Evolutionary conservation across 2,329 filamentous ascomycete genomes (phyloP), one percentile per base, ranked within the genome.

Genomic region (Furcasterigmium sp.): DNA sequence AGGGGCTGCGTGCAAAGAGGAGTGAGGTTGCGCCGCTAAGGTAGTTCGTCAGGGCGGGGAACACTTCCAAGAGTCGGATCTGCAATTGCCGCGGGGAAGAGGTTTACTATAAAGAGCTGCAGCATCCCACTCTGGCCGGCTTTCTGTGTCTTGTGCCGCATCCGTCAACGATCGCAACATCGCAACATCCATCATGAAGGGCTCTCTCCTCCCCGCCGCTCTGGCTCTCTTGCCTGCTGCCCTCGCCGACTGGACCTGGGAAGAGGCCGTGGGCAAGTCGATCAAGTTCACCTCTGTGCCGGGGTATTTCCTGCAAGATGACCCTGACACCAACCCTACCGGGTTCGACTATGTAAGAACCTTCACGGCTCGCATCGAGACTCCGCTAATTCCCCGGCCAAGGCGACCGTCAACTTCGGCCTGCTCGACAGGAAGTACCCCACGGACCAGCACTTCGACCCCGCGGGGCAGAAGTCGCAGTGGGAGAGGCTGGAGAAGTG

Each of bases 401-500:
- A 84, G 79, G 77, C 73, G 20, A 62, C 69, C 23, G 66, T 64
- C 44, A 85, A 85, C 63, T 84, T 84, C 54, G 84, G 84, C 21
- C 68, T 87, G 18, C 71, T 87, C 48, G 73, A 84, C 53, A 73
- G 74, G 38, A 71, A 72, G 1, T 85, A 85, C 55, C 67, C 75
- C 6, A 76, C 72, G 2, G 80, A 85, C 52, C 51, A 57, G 32
- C 55, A 56, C 35, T 61, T 66, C 41, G 60, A 69, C 37, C 54
- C 60, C 37, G 49, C 62, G 14, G 60, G 62, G 17, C 55, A 61
- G 46, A 68, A 72, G 49, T 80, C 76, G 0, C 78, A 79, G 57
- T 87, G 83, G 83, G 66, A 82, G 58, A 73, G 77, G n/a, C 83
- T 87, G 45, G 65, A 68, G 34, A 59, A 73, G 46, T 80, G 81